phyloP scores from a whole-genome alignment of 2,329 filamentous ascomycete genomes.

The Aureobasidium sp. region DNA sequence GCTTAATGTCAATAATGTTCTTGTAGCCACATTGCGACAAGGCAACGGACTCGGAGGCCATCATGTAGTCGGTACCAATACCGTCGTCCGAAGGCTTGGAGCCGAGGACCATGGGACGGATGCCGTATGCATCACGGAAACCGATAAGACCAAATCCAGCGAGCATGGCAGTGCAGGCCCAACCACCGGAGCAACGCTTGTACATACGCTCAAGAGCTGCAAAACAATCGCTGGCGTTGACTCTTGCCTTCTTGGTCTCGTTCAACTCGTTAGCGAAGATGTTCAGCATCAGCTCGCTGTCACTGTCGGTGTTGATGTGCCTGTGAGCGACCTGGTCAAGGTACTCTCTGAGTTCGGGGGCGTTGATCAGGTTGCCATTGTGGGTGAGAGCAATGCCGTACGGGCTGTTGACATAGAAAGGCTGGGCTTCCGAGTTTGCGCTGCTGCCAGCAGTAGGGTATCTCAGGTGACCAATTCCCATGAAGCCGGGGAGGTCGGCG shows the following conservation, averaged over 20 bases:
- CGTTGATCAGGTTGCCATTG: conserved; percentile 86
- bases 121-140: conserved; percentile 73
- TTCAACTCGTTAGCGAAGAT: conserved; percentile 78
- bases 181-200: conserved; percentile 64
- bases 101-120: conserved; percentile 74
- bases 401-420: conserved; percentile 83
- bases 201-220: conserved; percentile 66
- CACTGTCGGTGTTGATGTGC: conserved; percentile 85
- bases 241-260: conserved; percentile 72
- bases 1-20: conserved; percentile 68
- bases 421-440: conserved; percentile 78
- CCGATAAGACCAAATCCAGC: conserved; percentile 75
- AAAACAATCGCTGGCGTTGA: conserved; percentile 73
- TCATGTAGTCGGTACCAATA: conserved; percentile 71
- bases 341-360: conserved; percentile 60
- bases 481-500: conserved; percentile 70
- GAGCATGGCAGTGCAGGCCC: conserved; percentile 75
- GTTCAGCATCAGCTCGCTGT: conserved; percentile 82
- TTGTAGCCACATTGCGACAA: conserved; percentile 73
- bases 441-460: conserved; percentile 87
- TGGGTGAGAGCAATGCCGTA: conserved; percentile 76
- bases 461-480: conserved; percentile 78
- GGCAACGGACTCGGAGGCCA: conserved; percentile 84
- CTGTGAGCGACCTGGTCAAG: conserved; percentile 73
- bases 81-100: conserved; percentile 61